phyloP scores from a whole-genome alignment of 2,329 filamentous ascomycete species.

The Calonectria pteridis region DNA sequence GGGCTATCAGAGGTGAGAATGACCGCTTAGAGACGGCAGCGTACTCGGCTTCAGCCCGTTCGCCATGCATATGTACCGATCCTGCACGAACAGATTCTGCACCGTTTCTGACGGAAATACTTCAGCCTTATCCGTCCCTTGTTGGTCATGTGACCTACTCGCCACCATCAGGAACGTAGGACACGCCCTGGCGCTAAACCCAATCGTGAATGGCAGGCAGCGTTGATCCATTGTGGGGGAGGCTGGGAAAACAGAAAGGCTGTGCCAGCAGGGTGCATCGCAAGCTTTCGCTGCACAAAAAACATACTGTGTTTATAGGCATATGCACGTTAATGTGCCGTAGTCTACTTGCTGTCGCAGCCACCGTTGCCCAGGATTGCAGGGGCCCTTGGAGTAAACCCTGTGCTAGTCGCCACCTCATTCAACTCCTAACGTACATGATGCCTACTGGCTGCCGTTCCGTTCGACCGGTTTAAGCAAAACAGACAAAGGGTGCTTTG shows the following conservation, averaged over 20 bases:
- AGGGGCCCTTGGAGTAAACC: too few relatives aligned
- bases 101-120: conserved; percentile 1
- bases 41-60: neutral
- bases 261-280: neutral
- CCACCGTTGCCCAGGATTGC: neutral
- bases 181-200: conserved; percentile 27
- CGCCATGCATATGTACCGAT: neutral
- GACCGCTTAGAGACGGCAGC: neutral
- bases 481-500: neutral
- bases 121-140: conserved; percentile 10
- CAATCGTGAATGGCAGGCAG: conserved; percentile 28
- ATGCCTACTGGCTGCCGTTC: neutral
- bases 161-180: neutral
- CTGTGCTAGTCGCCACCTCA: neutral
- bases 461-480: neutral
- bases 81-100: neutral
- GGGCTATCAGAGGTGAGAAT: neutral
- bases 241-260: neutral
- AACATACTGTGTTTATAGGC: neutral
- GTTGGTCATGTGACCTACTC: conserved; percentile 11
- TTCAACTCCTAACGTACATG: neutral
- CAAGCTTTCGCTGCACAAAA: neutral
- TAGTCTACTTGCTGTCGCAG: neutral
- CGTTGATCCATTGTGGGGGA: conserved; percentile 38
- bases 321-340: neutral